phyloP scores from a whole-genome alignment of 2,329 filamentous ascomycete species.

The Albophoma yamanashiensis region DNA sequence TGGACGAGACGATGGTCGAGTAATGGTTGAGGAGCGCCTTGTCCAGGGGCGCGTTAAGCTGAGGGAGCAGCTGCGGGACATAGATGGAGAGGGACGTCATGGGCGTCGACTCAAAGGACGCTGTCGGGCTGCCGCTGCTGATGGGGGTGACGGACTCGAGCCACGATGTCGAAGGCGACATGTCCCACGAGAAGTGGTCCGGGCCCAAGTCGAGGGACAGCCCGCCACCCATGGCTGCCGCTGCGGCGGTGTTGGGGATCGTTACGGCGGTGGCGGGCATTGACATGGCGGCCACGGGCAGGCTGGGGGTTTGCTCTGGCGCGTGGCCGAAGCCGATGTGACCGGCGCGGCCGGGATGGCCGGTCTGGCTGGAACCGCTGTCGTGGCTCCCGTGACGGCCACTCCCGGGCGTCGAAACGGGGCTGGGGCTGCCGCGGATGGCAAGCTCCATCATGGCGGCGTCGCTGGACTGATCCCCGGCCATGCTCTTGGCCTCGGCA shows the following conservation, averaged over 20 bases:
- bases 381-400: constrained; percentile 7
- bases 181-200: constrained; percentile 11
- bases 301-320: not conserved
- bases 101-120: constrained; percentile 8
- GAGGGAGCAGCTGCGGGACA: constrained; percentile 17
- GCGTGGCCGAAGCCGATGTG: constrained; percentile 2
- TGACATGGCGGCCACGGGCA: constrained; percentile 1
- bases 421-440: constrained; percentile 11
- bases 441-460: constrained; percentile 8
- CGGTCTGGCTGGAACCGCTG: constrained; percentile 3
- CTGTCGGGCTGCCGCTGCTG: constrained; percentile 13
- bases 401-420: constrained; percentile 7
- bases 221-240: constrained; percentile 5
- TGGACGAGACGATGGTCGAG: constrained; percentile 19
- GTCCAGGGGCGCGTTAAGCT: constrained; percentile 16
- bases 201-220: constrained; percentile 9
- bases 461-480: not conserved
- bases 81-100: constrained; percentile 15
- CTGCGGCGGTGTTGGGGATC: not conserved
- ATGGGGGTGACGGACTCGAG: constrained; percentile 12
- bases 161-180: constrained; percentile 11
- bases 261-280: not conserved
- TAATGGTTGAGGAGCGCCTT: constrained; percentile 23
- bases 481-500: not conserved
- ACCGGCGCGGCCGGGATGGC: not conserved